Conservation (phyloP, 179 eudicot species). For the Carnegiea gigantea region DNA sequence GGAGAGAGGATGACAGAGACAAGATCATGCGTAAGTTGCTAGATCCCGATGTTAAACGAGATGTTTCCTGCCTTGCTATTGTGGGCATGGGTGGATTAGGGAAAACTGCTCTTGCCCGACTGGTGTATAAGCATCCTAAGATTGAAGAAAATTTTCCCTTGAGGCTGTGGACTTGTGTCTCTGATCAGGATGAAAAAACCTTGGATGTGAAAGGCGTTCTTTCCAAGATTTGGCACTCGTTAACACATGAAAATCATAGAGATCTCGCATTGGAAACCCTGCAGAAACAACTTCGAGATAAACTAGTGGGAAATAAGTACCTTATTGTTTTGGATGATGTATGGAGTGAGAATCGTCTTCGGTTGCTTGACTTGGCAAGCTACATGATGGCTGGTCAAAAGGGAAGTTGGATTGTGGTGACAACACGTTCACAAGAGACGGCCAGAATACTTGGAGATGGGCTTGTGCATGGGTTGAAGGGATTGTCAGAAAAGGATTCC, state of each 20-base stretch:
- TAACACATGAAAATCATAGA: neutral
- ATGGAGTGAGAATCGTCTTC: conserved; percentile 26
- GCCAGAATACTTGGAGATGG: conserved; percentile 7
- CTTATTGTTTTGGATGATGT: conserved; percentile 37
- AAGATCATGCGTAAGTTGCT: conserved; percentile 16
- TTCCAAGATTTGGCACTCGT: conserved; percentile 4
- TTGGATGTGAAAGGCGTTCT: conserved; percentile 7
- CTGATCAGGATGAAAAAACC: neutral
- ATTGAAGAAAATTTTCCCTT: conserved; percentile 12
- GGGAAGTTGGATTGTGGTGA: conserved; percentile 32
- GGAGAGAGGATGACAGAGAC: conserved; percentile 28
- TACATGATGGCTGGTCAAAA: conserved; percentile 16
- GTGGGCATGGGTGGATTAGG: conserved; percentile 40
- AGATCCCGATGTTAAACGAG: neutral
- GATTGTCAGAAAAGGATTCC: conserved; percentile 10
- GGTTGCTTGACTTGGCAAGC: conserved; percentile 21
- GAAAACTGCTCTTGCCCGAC: conserved; percentile 34
- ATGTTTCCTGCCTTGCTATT: conserved; percentile 23
- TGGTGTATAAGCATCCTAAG: conserved; percentile 22
- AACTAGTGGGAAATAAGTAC: conserved; percentile 20
- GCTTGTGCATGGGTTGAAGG: neutral
- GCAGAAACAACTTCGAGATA: neutral
- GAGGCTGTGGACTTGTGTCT: conserved; percentile 32
- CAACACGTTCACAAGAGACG: conserved; percentile 18
- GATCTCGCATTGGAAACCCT: conserved; percentile 12